A percentile compares a stretch with the other conserved stretches of the same genome.
These are phyloP conservation scores for Acacia concinna DNA, from an alignment of 331 rosid species.

Conservation along the genomic window DNA sequence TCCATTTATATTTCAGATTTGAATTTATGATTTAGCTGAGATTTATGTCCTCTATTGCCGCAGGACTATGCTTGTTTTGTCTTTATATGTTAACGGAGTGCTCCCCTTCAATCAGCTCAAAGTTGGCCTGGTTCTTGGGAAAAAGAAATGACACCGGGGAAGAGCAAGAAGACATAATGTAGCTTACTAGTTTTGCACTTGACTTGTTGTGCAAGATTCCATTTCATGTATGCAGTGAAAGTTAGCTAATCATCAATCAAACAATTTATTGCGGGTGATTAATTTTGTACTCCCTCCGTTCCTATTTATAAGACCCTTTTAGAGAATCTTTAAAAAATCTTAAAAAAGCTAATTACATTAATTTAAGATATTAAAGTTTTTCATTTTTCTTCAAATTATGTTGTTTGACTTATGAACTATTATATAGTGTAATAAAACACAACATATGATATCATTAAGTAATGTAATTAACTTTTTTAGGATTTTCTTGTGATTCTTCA, in stretches of 20 bases:
- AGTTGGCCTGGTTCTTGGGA: constrained; percentile 47
- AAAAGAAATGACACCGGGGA: constrained; percentile 50
- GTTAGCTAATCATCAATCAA: constrained; percentile 10
- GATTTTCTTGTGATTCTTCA: too few species aligned
- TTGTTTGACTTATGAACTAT: too few species aligned
- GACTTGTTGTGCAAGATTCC: background rate
- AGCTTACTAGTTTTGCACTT: constrained; percentile 30
- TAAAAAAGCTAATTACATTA: too few species aligned
- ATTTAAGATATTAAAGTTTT: too few species aligned
- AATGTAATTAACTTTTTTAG: too few species aligned
- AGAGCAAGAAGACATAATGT: constrained; percentile 57
- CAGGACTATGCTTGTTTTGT: constrained; percentile 89
- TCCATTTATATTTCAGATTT: background rate
- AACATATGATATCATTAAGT: too few species aligned
- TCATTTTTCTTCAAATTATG: too few species aligned
- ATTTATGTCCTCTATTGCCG: constrained; percentile 3
- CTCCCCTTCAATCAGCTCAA: constrained; percentile 51
- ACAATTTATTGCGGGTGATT: constrained; percentile 18
- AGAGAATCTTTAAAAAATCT: too few species aligned
- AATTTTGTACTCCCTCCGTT: too few species aligned
- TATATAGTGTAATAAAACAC: too few species aligned
- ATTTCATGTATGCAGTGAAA: background rate
- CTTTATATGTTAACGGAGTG: constrained; percentile 67
- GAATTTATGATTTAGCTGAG: background rate
- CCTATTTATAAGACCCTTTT: too few species aligned